Conservation (phyloP, 768 basidiomycete genomes). For the Harrya chromipes region DNA sequence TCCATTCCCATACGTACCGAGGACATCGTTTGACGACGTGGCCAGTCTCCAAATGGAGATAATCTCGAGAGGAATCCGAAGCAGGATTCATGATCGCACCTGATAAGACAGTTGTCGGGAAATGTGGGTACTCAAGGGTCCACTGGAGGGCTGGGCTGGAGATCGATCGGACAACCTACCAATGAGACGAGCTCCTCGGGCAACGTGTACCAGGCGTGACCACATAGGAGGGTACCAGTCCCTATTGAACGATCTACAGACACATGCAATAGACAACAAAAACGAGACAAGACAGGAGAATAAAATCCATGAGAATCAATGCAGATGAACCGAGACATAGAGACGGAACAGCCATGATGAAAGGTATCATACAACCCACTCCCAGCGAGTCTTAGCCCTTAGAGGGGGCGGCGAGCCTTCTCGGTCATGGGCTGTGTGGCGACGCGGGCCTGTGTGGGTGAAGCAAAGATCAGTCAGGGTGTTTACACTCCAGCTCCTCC, state of each 20-base stretch:
- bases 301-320: slow-evolving; percentile 21
- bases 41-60: no score
- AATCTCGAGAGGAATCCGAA: neutral
- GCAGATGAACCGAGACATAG: slow-evolving; percentile 10
- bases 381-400: slow-evolving; percentile 1
- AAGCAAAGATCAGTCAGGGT: slow-evolving; percentile 4
- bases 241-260: slow-evolving; percentile 18
- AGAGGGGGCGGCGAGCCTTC: slow-evolving; percentile 27
- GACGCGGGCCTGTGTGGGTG: slow-evolving; percentile 14
- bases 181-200: neutral
- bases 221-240: slow-evolving; percentile 23
- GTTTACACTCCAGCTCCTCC: neutral
- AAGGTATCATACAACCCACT: slow-evolving; percentile 1
- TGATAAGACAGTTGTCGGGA: no score
- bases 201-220: neutral
- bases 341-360: slow-evolving; percentile 2
- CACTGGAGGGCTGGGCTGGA: no score
- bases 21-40: slow-evolving; percentile 2
- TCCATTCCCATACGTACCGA: neutral
- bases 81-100: neutral
- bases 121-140: no score
- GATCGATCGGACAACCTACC: no score
- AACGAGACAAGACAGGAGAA: slow-evolving; percentile 8
- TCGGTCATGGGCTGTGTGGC: slow-evolving; percentile 26
- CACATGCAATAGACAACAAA: slow-evolving; percentile 10